phyloP scores from a whole-genome alignment of 352 stramenopile species.

The Globisporangium canariense region DNA sequence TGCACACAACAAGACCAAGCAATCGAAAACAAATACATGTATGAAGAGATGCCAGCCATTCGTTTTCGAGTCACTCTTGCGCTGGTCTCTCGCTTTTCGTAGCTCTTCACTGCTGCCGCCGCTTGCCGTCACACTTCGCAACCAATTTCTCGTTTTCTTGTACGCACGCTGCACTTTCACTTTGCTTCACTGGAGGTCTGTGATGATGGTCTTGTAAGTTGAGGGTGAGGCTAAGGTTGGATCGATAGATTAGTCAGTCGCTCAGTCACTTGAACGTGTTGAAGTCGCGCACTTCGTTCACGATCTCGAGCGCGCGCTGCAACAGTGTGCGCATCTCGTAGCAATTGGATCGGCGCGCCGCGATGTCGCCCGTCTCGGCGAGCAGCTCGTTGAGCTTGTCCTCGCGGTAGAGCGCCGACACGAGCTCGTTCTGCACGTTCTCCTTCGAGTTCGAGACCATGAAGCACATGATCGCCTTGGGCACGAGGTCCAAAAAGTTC shows the following conservation, averaged over 20 bases:
- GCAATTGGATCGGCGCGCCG: constrained; percentile 91
- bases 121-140: neutral
- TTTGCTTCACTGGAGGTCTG: neutral
- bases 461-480: constrained; percentile 99
- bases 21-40: constrained; percentile 17
- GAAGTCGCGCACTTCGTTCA: constrained; percentile 98
- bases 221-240: neutral
- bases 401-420: constrained; percentile 96
- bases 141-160: neutral
- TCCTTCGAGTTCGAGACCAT: constrained; percentile 94
- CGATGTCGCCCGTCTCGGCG: constrained; percentile 94
- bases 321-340: constrained; percentile 97
- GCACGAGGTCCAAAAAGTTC: constrained; percentile 99
- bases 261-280: constrained; percentile 93
- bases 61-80: too few species aligned
- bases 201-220: too few species aligned
- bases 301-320: constrained; percentile 95
- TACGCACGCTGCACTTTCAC: neutral
- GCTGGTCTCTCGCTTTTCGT: neutral
- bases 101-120: neutral
- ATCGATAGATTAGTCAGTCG: constrained; percentile 13
- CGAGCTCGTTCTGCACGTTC: constrained; percentile 97
- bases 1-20: neutral
- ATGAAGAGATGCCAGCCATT: constrained; percentile 5
- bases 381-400: constrained; percentile 95